Conservation (phyloP, 768 basidiomycete species). For the Tylopilus plumbeoviolaceoides region DNA sequence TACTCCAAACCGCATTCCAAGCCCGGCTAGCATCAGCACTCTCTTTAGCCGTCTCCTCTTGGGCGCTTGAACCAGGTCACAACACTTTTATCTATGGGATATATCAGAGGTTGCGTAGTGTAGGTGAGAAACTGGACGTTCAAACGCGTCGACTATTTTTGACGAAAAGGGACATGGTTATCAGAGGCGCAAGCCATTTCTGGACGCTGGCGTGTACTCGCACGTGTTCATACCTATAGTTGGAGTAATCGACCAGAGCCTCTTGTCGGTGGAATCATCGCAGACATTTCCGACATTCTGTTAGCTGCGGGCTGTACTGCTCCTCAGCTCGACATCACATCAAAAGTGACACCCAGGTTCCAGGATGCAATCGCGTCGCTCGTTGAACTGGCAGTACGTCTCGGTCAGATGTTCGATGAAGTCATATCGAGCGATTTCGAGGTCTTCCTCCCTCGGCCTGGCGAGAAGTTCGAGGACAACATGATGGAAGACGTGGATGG, state of each 20-base stretch:
- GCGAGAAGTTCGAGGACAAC: slow-evolving; percentile 4
- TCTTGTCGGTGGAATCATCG: background rate
- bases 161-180: background rate
- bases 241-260: background rate
- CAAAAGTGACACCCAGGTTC: background rate
- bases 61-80: slow-evolving; percentile 3
- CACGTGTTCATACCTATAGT: slow-evolving; percentile 3
- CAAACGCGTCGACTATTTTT: background rate
- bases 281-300: slow-evolving; percentile 3
- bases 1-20: slow-evolving; percentile 10
- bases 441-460: slow-evolving; percentile 1
- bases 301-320: background rate
- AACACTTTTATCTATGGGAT: slow-evolving; percentile 7
- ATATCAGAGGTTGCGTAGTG: slow-evolving; percentile 6
- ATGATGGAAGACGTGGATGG: slow-evolving; percentile 1
- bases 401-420: slow-evolving; percentile 8
- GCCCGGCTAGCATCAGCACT: slow-evolving; percentile 6
- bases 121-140: background rate
- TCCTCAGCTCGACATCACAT: background rate
- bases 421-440: slow-evolving; percentile 13
- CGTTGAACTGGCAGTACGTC: slow-evolving; percentile 8
- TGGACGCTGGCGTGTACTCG: slow-evolving; percentile 9
- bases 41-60: slow-evolving; percentile 1
- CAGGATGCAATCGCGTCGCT: background rate
- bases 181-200: slow-evolving; percentile 13